Conservation (phyloP, 192 early-diverging fungal genomes). For the Coemansia sp. region DNA sequence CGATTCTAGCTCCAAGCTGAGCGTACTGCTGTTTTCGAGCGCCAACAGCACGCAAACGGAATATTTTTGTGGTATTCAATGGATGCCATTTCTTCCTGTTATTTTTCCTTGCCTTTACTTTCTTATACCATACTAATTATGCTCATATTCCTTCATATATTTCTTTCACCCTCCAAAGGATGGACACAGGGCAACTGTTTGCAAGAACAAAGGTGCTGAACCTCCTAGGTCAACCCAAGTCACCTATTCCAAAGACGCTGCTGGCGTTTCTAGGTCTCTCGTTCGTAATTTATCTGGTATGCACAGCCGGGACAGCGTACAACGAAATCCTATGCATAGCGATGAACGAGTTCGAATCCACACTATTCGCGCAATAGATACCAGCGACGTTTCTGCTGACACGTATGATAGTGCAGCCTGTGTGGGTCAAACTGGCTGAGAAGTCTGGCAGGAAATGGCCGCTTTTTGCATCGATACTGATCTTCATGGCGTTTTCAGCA, state of each 20-base stretch:
- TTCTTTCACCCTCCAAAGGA: neutral
- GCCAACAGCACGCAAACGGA: neutral
- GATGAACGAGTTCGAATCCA: constrained; percentile 64
- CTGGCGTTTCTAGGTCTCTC: constrained; percentile 48
- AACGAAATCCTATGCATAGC: constrained; percentile 73
- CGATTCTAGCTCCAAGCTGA: neutral
- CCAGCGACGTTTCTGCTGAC: constrained; percentile 71
- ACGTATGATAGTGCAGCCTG: constrained; percentile 67
- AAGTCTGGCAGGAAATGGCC: constrained; percentile 59
- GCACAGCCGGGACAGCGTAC: constrained; percentile 80
- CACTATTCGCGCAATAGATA: constrained; percentile 76
- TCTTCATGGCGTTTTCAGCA: constrained; percentile 54
- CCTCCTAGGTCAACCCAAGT: constrained; percentile 46
- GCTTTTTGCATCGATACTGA: constrained; percentile 34
- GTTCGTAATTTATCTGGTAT: constrained; percentile 68
- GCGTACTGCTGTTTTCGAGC: neutral
- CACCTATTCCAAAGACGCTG: constrained; percentile 22
- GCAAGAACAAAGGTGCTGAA: constrained; percentile 16
- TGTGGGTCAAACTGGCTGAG: constrained; percentile 86
- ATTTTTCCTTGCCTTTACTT: neutral
- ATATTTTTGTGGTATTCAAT: neutral
- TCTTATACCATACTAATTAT: neutral
- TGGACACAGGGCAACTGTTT: neutral
- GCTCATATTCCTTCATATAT: neutral
- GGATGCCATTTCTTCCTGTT: too few species aligned